phyloP scores from a whole-genome alignment of 768 basidiomycete genomes.

The Agrocybe chaxingu region DNA sequence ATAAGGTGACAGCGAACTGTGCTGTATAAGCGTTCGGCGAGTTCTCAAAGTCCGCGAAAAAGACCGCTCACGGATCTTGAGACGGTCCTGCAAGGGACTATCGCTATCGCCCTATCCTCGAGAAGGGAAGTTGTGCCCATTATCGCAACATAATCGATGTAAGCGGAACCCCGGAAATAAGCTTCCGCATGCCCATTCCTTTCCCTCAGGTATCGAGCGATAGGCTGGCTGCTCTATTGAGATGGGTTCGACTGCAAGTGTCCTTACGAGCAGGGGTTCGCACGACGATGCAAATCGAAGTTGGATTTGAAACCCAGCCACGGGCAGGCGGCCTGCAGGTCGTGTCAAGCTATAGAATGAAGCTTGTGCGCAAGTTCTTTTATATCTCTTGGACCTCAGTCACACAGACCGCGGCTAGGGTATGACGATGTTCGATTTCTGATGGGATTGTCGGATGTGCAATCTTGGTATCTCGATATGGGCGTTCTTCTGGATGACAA shows the following conservation, averaged over 20 bases:
- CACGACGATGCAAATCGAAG: too few relatives aligned
- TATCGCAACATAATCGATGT: constrained; percentile 4
- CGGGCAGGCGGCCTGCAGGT: too few relatives aligned
- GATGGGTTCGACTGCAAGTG: too few relatives aligned
- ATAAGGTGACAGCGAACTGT: constrained; percentile 6
- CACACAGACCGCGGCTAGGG: constrained; percentile 1
- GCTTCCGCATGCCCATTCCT: neutral
- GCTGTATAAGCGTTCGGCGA: neutral
- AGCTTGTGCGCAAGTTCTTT: too few relatives aligned
- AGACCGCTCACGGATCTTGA: constrained; percentile 12
- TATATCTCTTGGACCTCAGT: neutral
- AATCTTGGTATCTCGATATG: constrained; percentile 11
- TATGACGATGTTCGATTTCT: constrained; percentile 11
- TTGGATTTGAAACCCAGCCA: neutral
- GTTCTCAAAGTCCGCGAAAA: constrained; percentile 9
- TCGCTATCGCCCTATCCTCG: constrained; percentile 14
- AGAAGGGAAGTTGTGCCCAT: constrained; percentile 1
- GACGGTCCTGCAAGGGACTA: constrained; percentile 6
- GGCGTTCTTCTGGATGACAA: constrained; percentile 7
- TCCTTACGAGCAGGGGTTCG: too few relatives aligned
- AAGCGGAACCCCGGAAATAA: constrained; percentile 9
- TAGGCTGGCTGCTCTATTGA: too few relatives aligned
- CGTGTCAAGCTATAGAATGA: too few relatives aligned
- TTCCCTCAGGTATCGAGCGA: neutral
- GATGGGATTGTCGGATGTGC: neutral